Conservation (phyloP, 2,329 filamentous ascomycete species). For the Trichoderma sp. region DNA sequence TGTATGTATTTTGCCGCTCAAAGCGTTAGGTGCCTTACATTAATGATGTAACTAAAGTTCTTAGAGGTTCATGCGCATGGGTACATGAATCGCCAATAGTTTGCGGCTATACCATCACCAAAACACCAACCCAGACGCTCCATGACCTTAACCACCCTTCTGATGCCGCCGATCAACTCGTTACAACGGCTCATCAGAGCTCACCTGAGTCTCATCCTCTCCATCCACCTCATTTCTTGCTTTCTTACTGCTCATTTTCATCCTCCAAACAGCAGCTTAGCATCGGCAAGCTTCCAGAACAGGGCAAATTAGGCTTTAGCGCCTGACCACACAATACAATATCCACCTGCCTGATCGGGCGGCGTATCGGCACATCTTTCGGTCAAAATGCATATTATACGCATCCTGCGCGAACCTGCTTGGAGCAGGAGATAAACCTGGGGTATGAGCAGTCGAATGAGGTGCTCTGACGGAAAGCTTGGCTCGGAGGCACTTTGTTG, state of each 20-base stretch:
- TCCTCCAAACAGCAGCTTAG: not conserved
- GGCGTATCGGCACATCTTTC: slow-evolving; percentile 18
- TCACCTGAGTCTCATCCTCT: not conserved
- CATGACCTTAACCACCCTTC: not conserved
- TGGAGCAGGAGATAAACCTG: slow-evolving; percentile 19
- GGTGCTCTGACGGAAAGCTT: not conserved
- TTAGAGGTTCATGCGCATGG: not conserved
- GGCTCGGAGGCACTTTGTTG: not conserved
- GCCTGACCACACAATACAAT: not conserved
- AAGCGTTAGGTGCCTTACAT: not conserved
- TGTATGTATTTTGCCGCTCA: not conserved
- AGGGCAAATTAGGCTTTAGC: not conserved
- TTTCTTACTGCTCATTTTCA: not conserved
- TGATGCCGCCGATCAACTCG: not conserved
- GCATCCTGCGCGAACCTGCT: slow-evolving; percentile 17
- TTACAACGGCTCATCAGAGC: not conserved
- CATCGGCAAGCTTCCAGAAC: slow-evolving; percentile 1
- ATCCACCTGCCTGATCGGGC: slow-evolving; percentile 18
- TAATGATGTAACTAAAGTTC: not conserved
- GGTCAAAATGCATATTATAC: slow-evolving; percentile 20
- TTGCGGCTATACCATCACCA: not conserved
- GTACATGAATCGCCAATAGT: not conserved
- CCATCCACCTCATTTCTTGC: not conserved
- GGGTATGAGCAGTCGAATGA: slow-evolving; percentile 16
- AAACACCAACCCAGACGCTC: not conserved